A percentile compares a stretch with the other conserved stretches of the same genome.
Conservation (phyloP, 306 rosid species). For the Casuarina glauca region DNA sequence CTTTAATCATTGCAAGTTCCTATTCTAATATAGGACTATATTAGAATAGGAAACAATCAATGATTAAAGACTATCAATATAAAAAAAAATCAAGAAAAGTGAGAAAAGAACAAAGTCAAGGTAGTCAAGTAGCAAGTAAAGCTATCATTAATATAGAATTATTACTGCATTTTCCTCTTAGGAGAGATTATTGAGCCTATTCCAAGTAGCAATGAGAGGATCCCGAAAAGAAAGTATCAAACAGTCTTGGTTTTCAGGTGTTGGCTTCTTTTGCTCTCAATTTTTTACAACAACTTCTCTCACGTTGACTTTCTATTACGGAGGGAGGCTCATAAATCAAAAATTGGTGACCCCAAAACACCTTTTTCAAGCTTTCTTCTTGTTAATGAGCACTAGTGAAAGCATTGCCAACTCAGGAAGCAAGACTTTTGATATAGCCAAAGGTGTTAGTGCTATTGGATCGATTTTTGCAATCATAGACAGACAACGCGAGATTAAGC, state of each 20-base stretch:
- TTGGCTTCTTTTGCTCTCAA: constrained; percentile 54
- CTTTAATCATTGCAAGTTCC: constrained; percentile 61
- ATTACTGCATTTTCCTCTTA: constrained; percentile 79
- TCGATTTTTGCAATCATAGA: constrained; percentile 64
- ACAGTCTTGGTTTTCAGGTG: constrained; percentile 79
- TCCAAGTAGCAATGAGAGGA: constrained; percentile 50
- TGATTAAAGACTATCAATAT: too few relatives aligned
- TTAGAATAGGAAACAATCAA: too few relatives aligned
- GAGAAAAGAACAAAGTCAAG: constrained; percentile 59
- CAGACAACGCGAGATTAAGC: constrained; percentile 60
- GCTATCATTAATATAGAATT: constrained; percentile 64
- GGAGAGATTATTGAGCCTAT: constrained; percentile 55
- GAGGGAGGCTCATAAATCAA: constrained; percentile 58
- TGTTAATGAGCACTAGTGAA: constrained; percentile 70
- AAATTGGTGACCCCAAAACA: constrained; percentile 39
- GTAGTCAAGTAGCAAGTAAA: constrained; percentile 79
- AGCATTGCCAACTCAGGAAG: constrained; percentile 79
- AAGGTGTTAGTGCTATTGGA: constrained; percentile 59
- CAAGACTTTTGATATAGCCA: constrained; percentile 73
- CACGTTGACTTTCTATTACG: constrained; percentile 76
- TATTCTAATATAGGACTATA: constrained; percentile 26
- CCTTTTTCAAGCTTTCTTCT: constrained; percentile 66
- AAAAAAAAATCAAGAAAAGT: constrained; percentile 58
- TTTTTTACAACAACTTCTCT: constrained; percentile 55
- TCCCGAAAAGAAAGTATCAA: constrained; percentile 60